Percentiles rank a stretch among this genome's conserved stretches.
phyloP scores from a whole-genome alignment of 108 stramenopile genomes.

The Skeletonema tropicum region DNA sequence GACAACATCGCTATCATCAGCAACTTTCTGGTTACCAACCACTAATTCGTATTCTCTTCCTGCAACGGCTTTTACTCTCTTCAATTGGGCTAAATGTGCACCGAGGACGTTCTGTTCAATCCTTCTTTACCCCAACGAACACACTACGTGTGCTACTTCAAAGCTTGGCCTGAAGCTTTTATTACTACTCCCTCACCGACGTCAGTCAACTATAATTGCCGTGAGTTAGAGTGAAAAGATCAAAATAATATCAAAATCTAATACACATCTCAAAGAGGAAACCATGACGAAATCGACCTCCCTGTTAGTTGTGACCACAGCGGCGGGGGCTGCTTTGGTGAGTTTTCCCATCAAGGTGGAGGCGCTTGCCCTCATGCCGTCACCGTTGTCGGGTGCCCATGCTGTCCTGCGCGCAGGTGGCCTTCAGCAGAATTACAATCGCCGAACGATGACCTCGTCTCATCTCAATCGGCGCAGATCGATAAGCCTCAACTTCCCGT shows the following conservation, averaged over 20 bases:
- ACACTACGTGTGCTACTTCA: constrained; percentile 5
- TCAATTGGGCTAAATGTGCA: constrained; percentile 5
- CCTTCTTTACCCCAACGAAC: background rate
- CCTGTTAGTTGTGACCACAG: background rate
- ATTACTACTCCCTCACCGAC: constrained; percentile 3
- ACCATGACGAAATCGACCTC: background rate
- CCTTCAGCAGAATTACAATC: background rate
- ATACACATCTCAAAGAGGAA: background rate
- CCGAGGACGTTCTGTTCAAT: background rate
- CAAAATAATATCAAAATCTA: background rate
- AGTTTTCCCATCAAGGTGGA: background rate
- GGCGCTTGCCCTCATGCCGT: background rate
- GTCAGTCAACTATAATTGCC: background rate
- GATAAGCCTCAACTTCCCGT: background rate
- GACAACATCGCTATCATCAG: background rate
- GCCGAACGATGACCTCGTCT: background rate
- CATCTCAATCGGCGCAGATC: background rate
- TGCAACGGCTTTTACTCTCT: background rate
- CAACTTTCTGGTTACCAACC: background rate
- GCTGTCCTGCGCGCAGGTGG: background rate
- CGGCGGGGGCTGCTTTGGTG: constrained; percentile 3
- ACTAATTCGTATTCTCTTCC: background rate
- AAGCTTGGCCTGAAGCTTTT: constrained; percentile 4
- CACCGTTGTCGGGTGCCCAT: background rate
- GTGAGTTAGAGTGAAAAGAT: background rate